Evolutionary conservation across 306 rosid species (phyloP), one percentile per base, ranked within the genome.

Genomic region (Dryas octopetala): DNA sequence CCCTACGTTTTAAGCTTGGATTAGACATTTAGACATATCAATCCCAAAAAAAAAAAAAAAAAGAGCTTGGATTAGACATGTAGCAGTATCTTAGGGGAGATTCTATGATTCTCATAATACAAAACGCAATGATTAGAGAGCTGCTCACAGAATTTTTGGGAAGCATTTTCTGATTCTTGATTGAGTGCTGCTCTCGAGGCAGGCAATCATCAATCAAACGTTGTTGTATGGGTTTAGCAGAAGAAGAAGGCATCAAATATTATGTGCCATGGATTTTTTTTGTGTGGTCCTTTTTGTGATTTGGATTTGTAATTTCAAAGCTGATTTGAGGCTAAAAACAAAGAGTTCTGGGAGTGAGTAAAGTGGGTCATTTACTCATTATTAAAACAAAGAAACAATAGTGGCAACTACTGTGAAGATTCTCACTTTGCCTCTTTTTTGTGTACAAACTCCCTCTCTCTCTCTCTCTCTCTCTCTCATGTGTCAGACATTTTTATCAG

Each of bases 331-430:
- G 68, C 66, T 77, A 69, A 53, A 69, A 49, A 73, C 23, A 41
- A 70, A 55, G 59, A 70, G 62, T 52, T 48, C 23, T 43, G 60
- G 74, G 74, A 38, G 70, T 63, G 74, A 76, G 85, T 49, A 75
- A 78, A 83, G 88, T 81, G 80, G 77, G 83, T 75, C 86, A 62
- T 54, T 80, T 75, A 74, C 63, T 73, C 41, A 48, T 17, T 47
- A 28, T 64, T 44, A 49, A 52, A 13, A 28, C 28, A 78, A 77
- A 67, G 66, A 59, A 74, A 84, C 38, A 81, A 73, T 62, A 76
- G 77, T 80, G 80, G 79, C 43, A 83, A 82, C 84, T 74, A 82
- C 98, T 87, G 85, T 87, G 83, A 86, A 91, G 92, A 94, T 89
- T 88, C 95, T 84, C 78, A 50, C 68, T 63, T 84, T 74, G 79